Percentiles rank a stretch among this genome's conserved stretches.
Conservation (phyloP, 768 basidiomycete species). For the Dendrothele bispora region DNA sequence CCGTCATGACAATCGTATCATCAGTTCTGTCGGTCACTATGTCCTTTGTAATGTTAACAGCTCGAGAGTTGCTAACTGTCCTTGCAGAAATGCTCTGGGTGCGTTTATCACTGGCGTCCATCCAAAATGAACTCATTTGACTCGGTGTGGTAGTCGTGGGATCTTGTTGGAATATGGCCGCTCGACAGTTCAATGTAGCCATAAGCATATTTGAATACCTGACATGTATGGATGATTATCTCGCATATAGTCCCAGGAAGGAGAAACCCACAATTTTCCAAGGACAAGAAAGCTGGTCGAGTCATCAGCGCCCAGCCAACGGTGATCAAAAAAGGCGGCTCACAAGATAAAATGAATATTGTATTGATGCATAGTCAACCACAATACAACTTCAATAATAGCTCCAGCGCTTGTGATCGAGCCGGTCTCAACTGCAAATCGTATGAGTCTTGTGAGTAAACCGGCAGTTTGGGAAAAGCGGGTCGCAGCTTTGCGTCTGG, state of each 20-base stretch:
- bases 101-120: no score
- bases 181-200: slow-evolving; percentile 6
- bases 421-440: slow-evolving; percentile 16
- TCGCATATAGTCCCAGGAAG: no score
- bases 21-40: no score
- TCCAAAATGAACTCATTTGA: no score
- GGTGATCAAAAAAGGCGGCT: background rate
- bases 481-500: slow-evolving; percentile 9
- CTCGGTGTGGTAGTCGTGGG: no score
- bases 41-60: no score
- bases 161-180: no score
- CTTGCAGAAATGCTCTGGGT: no score
- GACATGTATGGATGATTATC: background rate
- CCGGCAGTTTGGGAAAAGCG: slow-evolving; percentile 11
- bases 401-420: slow-evolving; percentile 12
- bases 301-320: background rate
- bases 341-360: slow-evolving; percentile 17
- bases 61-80: no score
- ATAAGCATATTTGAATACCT: slow-evolving; percentile 4
- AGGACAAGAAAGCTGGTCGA: slow-evolving; percentile 15
- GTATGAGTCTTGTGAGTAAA: slow-evolving; percentile 26
- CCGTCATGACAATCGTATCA: no score
- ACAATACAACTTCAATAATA: slow-evolving; percentile 12
- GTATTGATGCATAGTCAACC: slow-evolving; percentile 11
- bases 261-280: slow-evolving; percentile 14